Percentiles rank a stretch among this genome's conserved stretches.
These are phyloP conservation scores for Phytophthora citrophthora DNA, from an alignment of 352 stramenopile genomes.

Conservation along the genomic window DNA sequence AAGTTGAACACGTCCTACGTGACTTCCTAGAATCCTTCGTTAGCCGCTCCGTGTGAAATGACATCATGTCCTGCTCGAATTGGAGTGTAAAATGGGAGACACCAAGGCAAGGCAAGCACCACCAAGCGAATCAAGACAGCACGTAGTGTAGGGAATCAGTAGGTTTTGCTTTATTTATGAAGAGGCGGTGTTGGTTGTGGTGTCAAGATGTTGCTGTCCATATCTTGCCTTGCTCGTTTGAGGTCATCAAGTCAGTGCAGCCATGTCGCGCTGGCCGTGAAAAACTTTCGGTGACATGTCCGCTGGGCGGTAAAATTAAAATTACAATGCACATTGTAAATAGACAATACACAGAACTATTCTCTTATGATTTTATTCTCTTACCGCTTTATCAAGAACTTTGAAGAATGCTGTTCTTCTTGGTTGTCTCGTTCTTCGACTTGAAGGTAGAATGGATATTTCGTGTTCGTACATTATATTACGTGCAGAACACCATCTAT, in stretches of 20 bases:
- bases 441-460: too few species aligned
- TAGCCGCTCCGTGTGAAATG: background rate
- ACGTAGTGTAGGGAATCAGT: constrained; percentile 24
- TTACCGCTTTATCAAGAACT: too few species aligned
- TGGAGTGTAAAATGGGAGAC: constrained; percentile 13
- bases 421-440: too few species aligned
- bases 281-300: too few species aligned
- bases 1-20: constrained; percentile 82
- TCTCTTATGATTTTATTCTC: too few species aligned
- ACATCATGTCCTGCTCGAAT: background rate
- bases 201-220: constrained; percentile 1
- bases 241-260: constrained; percentile 15
- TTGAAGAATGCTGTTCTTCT: too few species aligned
- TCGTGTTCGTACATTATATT: constrained; percentile 5
- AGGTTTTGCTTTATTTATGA: constrained; percentile 45
- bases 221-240: background rate
- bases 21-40: constrained; percentile 37
- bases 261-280: background rate
- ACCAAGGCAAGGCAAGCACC: constrained; percentile 4
- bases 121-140: constrained; percentile 21
- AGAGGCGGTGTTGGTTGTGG: constrained; percentile 19
- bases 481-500: constrained; percentile 6
- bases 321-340: too few species aligned
- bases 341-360: too few species aligned
- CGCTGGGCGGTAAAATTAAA: too few species aligned